These are phyloP conservation scores for Rhodotorula graminis DNA, from an alignment of 768 basidiomycete genomes.

Conservation along the genomic window DNA sequence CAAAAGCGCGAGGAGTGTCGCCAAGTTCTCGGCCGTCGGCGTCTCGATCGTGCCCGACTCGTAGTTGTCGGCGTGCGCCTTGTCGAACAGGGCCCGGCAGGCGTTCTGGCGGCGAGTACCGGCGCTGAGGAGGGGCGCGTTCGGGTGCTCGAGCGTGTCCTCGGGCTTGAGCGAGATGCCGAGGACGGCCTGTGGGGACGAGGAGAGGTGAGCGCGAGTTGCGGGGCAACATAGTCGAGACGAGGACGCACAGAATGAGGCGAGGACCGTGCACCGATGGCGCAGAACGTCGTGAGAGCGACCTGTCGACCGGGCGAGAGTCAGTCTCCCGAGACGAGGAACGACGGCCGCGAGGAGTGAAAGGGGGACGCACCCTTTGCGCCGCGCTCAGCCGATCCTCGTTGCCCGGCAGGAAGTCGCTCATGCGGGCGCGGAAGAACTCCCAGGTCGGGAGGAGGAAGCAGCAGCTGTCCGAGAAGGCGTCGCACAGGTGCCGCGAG, in stretches of 20 bases:
- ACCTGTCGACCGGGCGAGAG: background rate
- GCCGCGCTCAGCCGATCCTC: background rate
- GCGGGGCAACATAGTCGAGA: no score
- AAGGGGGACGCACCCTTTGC: no score
- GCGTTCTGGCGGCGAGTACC: slow-evolving; percentile 17
- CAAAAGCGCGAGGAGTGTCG: background rate
- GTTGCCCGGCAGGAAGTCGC: background rate
- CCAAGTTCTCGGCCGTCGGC: slow-evolving; percentile 16
- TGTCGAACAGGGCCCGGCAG: background rate
- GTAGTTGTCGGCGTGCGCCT: background rate
- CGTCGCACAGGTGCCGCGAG: slow-evolving; percentile 2
- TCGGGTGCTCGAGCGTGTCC: slow-evolving; percentile 12
- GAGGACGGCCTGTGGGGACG: background rate
- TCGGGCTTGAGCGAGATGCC: slow-evolving; percentile 10
- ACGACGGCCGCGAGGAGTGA: no score
- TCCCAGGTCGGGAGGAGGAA: slow-evolving; percentile 5
- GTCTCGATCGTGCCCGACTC: background rate
- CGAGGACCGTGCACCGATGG: slow-evolving; percentile 9
- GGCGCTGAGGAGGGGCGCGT: slow-evolving; percentile 13
- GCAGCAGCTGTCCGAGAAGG: slow-evolving; percentile 19
- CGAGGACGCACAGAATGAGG: slow-evolving; percentile 3
- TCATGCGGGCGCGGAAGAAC: background rate
- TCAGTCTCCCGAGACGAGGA: no score
- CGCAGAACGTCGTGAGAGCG: slow-evolving; percentile 1
- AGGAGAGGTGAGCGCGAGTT: no score